Conservation (phyloP, 208 protist genomes). For the Leptomonas pyrrhocoris region DNA sequence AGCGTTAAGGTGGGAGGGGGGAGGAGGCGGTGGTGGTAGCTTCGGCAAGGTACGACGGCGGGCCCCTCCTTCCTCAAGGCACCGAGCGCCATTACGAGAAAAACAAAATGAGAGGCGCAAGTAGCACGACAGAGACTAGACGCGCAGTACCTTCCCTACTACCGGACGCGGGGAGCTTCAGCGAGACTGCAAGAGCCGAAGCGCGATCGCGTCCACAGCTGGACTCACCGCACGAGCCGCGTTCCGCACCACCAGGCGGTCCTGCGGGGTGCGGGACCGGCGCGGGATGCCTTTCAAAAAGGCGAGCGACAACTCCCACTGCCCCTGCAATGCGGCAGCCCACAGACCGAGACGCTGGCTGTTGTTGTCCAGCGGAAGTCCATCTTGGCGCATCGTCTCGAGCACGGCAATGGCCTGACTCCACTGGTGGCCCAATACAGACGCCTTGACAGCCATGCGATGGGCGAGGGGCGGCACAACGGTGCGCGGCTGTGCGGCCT, state of each 20-base stretch:
- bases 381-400: constrained; percentile 59
- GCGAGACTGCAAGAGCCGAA: constrained; percentile 62
- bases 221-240: constrained; percentile 56
- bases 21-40: too few relatives aligned
- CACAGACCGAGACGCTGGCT: constrained; percentile 71
- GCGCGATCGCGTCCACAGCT: constrained; percentile 54
- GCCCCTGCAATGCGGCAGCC: constrained; percentile 67
- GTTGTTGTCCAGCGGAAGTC: constrained; percentile 77
- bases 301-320: constrained; percentile 71
- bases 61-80: too few relatives aligned
- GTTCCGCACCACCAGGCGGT: constrained; percentile 68
- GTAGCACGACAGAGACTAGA: too few relatives aligned
- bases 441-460: constrained; percentile 71
- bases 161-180: background rate
- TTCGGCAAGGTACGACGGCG: too few relatives aligned
- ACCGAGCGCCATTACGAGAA: too few relatives aligned
- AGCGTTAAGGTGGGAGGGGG: too few relatives aligned
- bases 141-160: too few relatives aligned
- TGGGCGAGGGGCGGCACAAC: constrained; percentile 80
- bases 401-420: constrained; percentile 49
- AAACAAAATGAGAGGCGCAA: too few relatives aligned
- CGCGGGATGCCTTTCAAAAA: constrained; percentile 54
- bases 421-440: constrained; percentile 58
- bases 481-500: constrained; percentile 60
- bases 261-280: constrained; percentile 58